phyloP scores from a whole-genome alignment of 495 filamentous ascomycete genomes.

The Sordaria brevicollis region DNA sequence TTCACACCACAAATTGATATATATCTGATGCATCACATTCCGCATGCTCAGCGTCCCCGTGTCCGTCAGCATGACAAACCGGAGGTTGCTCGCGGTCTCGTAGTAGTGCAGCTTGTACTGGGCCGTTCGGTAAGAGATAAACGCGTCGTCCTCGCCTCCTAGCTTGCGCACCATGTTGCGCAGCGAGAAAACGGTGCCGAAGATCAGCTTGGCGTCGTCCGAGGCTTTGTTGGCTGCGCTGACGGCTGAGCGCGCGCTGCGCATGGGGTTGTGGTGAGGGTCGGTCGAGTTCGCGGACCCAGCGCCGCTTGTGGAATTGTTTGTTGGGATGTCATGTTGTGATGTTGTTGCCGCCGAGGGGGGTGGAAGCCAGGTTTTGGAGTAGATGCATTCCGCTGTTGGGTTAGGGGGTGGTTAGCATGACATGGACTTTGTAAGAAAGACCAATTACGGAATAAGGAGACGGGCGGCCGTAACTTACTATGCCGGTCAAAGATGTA shows the following conservation, averaged over 20 bases:
- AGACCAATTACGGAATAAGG: neutral
- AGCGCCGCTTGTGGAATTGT: neutral
- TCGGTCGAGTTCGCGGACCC: slow-evolving; percentile 17
- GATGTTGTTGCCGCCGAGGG: slow-evolving; percentile 7
- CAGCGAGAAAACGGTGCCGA: slow-evolving; percentile 91
- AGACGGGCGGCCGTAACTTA: slow-evolving; percentile 35
- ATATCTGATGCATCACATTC: slow-evolving; percentile 92
- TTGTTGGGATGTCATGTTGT: neutral
- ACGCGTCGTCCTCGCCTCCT: slow-evolving; percentile 83
- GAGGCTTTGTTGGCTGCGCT: slow-evolving; percentile 43
- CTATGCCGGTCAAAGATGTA: slow-evolving; percentile 99
- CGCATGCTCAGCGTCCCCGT: slow-evolving; percentile 80
- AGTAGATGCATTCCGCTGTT: slow-evolving; percentile 92
- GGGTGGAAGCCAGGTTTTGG: slow-evolving; percentile 44
- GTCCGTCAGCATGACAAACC: slow-evolving; percentile 95
- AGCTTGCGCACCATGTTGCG: slow-evolving; percentile 96
- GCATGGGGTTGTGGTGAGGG: slow-evolving; percentile 18
- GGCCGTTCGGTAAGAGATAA: slow-evolving; percentile 78
- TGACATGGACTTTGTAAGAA: too few species aligned
- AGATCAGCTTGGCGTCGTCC: slow-evolving; percentile 94
- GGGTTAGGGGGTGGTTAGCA: slow-evolving; percentile 6
- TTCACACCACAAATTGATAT: slow-evolving; percentile 95
- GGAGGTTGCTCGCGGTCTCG: slow-evolving; percentile 89
- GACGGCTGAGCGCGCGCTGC: slow-evolving; percentile 20
- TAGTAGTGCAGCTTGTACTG: slow-evolving; percentile 99